Evolutionary conservation across 768 basidiomycete genomes (phyloP).

Genomic region (Phylloporus arenicola): DNA sequence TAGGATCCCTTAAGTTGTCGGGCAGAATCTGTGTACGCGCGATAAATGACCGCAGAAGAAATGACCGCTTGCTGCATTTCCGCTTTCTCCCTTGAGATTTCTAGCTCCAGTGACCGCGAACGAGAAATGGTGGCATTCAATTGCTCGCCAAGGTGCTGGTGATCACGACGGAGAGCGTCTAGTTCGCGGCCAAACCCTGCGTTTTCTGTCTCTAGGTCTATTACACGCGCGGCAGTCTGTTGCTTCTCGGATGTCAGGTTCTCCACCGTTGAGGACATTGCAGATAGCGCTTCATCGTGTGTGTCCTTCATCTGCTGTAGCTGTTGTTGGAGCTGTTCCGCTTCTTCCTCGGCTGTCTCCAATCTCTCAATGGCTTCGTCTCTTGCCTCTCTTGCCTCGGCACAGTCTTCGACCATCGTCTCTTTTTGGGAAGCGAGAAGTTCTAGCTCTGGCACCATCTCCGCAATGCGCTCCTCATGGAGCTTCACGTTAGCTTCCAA

Average conservation of each 20-base stretch:
- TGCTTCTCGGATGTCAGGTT: slow-evolving; percentile 34
- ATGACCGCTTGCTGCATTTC: slow-evolving; percentile 18
- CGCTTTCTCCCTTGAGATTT: slow-evolving; percentile 2
- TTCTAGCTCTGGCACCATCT: slow-evolving; percentile 69
- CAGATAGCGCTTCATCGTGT: slow-evolving; percentile 32
- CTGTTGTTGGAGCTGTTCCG: slow-evolving; percentile 41
- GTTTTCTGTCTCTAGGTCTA: slow-evolving; percentile 15
- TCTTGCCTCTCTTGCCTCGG: slow-evolving; percentile 66
- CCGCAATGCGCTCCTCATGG: slow-evolving; percentile 67
- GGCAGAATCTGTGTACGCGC: slow-evolving; percentile 11
- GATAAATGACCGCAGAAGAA: slow-evolving; percentile 21
- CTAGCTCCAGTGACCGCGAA: slow-evolving; percentile 9
- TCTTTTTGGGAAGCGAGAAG: slow-evolving; percentile 60
- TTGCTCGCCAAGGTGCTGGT: slow-evolving; percentile 8
- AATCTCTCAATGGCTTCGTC: slow-evolving; percentile 53
- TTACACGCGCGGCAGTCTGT: slow-evolving; percentile 14
- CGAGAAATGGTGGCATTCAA: slow-evolving; percentile 4
- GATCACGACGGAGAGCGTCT: slow-evolving; percentile 8
- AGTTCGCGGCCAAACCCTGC: slow-evolving; percentile 12
- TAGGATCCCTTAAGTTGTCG: slow-evolving; percentile 10
- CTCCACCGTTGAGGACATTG: slow-evolving; percentile 36
- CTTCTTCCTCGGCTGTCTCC: slow-evolving; percentile 59
- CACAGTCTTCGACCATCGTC: slow-evolving; percentile 82
- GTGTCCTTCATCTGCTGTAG: slow-evolving; percentile 17
- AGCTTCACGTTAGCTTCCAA: slow-evolving; percentile 70